Evolutionary conservation across 2,329 filamentous ascomycete species (phyloP).

Genomic region (Emergomyces orientalis): DNA sequence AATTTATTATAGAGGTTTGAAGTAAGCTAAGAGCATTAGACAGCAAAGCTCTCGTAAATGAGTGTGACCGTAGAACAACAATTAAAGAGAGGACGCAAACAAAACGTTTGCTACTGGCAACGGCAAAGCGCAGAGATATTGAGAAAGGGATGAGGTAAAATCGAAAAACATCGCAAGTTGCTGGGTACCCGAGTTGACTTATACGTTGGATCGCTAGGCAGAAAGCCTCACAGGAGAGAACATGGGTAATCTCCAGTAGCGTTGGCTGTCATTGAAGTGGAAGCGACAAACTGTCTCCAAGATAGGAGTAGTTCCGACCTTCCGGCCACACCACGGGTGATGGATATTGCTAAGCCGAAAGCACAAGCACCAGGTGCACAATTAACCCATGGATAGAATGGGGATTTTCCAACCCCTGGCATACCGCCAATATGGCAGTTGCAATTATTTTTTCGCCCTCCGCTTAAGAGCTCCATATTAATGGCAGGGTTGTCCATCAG

Average conservation of each 20-base stretch:
- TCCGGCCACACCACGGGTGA: not conserved
- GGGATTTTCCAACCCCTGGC: not conserved
- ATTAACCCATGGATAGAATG: not conserved
- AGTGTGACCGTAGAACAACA: conserved; percentile 18
- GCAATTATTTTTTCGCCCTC: not conserved
- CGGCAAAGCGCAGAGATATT: not conserved
- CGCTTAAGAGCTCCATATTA: too few species aligned
- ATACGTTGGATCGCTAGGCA: not conserved
- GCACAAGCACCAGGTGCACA: too few species aligned
- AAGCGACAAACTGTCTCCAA: too few species aligned
- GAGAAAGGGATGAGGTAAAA: conserved; percentile 4
- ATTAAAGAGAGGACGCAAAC: conserved; percentile 50
- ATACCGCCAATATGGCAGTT: not conserved
- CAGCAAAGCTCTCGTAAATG: conserved; percentile 31
- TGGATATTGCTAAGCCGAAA: not conserved
- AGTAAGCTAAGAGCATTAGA: conserved; percentile 30
- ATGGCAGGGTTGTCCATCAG: not conserved
- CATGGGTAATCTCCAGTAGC: not conserved
- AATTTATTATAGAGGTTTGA: conserved; percentile 14
- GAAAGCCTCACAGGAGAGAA: not conserved
- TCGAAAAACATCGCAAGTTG: not conserved
- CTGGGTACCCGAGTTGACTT: not conserved
- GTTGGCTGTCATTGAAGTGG: not conserved
- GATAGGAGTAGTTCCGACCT: not conserved
- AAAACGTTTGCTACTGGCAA: conserved; percentile 20